Evolutionary conservation across 208 protist species (phyloP).

Genomic region (Leishmania mexicana): DNA sequence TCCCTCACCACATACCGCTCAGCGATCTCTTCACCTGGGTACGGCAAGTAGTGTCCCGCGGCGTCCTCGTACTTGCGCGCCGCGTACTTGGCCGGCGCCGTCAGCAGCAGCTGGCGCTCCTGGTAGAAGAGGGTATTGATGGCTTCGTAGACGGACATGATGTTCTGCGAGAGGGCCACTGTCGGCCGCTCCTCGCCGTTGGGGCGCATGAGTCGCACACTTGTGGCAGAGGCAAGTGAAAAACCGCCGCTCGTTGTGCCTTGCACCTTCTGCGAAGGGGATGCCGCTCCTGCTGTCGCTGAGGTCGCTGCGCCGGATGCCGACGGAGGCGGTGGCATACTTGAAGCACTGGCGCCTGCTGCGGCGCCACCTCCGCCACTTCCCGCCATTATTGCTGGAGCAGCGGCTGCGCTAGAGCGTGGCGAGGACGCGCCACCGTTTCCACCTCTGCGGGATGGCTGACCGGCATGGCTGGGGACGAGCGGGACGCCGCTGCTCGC

Average conservation of each 20-base stretch:
- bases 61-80: slow-evolving; percentile 73
- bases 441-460: slow-evolving; percentile 2
- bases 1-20: slow-evolving; percentile 82
- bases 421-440: slow-evolving; percentile 1
- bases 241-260: neutral
- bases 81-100: slow-evolving; percentile 28
- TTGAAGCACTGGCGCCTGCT: neutral
- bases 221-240: neutral
- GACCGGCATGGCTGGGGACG: neutral
- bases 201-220: neutral
- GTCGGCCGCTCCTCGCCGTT: slow-evolving; percentile 38
- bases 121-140: slow-evolving; percentile 80
- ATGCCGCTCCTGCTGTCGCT: neutral
- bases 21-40: slow-evolving; percentile 72
- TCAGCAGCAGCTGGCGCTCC: slow-evolving; percentile 42
- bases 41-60: slow-evolving; percentile 80
- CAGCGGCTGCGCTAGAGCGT: neutral
- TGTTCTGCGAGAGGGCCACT: slow-evolving; percentile 46
- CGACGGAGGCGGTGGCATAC: slow-evolving; percentile 2
- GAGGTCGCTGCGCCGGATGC: neutral
- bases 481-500: neutral
- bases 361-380: neutral
- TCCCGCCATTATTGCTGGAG: neutral
- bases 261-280: slow-evolving; percentile 4
- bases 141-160: slow-evolving; percentile 64